Percentiles rank a stretch among this genome's conserved stretches.
phyloP scores from a whole-genome alignment of 2,329 filamentous ascomycete species.

The Penicillium sp. region DNA sequence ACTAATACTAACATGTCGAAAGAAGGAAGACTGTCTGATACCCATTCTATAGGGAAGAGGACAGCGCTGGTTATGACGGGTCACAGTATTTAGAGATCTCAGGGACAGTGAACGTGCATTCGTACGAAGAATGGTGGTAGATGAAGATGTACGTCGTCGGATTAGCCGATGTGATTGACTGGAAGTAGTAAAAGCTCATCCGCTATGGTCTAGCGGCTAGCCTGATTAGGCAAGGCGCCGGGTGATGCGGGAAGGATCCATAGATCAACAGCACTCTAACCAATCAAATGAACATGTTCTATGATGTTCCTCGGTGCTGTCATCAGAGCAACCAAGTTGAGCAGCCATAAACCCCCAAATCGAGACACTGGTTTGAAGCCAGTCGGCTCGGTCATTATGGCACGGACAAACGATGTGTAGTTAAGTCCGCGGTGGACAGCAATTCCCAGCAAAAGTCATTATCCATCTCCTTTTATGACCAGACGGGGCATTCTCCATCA shows the following conservation, averaged over 20 bases:
- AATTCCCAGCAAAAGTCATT: not conserved
- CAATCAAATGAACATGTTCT: not conserved
- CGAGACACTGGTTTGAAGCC: not conserved
- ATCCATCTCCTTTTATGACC: not conserved
- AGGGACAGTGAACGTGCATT: too few species aligned
- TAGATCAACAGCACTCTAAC: too few species aligned
- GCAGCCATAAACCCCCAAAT: not conserved
- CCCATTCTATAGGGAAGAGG: too few species aligned
- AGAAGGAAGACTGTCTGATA: too few species aligned
- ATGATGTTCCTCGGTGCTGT: not conserved
- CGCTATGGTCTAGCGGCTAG: not conserved
- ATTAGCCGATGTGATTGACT: too few species aligned
- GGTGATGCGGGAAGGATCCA: too few species aligned
- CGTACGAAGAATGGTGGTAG: too few species aligned
- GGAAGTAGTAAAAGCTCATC: not conserved
- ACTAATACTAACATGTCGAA: too few species aligned
- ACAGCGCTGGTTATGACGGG: too few species aligned
- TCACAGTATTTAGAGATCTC: too few species aligned
- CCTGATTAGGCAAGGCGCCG: not conserved
- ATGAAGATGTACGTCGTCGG: too few species aligned
- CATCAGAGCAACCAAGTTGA: too few species aligned
- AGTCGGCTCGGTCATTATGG: not conserved
- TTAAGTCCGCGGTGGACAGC: not conserved
- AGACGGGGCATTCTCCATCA: not conserved
- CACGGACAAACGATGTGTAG: not conserved